phyloP scores from a whole-genome alignment of 768 basidiomycete species.

The Amanita phalloides region DNA sequence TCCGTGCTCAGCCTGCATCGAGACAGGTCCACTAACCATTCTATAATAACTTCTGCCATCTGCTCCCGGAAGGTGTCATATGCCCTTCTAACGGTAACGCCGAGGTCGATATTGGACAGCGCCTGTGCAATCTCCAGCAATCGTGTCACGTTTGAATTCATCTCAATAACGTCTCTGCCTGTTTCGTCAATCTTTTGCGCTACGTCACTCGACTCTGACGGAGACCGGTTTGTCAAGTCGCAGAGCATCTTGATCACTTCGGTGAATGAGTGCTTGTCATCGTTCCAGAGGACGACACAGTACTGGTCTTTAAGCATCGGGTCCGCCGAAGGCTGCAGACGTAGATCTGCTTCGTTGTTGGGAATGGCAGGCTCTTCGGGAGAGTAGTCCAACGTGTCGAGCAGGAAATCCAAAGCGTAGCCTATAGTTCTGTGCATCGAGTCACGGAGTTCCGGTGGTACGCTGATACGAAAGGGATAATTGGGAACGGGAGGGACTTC shows the following conservation, averaged over 20 bases:
- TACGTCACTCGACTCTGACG: conserved; percentile 46
- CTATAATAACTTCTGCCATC: conserved; percentile 71
- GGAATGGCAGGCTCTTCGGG: conserved; percentile 72
- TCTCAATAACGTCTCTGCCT: conserved; percentile 80
- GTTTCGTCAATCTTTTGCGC: conserved; percentile 60
- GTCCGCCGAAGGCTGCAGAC: conserved; percentile 65
- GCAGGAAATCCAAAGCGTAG: conserved; percentile 72
- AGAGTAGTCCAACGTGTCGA: conserved; percentile 74
- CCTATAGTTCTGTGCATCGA: conserved; percentile 64
- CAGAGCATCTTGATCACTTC: conserved; percentile 72
- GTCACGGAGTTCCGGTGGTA: conserved; percentile 62
- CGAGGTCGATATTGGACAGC: conserved; percentile 83
- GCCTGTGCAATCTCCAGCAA: conserved; percentile 72
- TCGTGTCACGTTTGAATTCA: conserved; percentile 38
- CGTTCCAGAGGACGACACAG: conserved; percentile 87
- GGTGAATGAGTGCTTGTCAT: conserved; percentile 91
- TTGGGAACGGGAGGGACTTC: conserved; percentile 52
- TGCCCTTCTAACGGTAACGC: conserved; percentile 79
- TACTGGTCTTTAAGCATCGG: conserved; percentile 74
- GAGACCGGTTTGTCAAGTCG: conserved; percentile 41
- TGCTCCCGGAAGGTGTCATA: conserved; percentile 88
- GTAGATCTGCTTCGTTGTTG: conserved; percentile 53
- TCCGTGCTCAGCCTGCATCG: conserved; percentile 61
- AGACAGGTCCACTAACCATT: conserved; percentile 79
- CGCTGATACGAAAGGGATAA: conserved; percentile 43